These are phyloP conservation scores for Aspergillus hiratsukae DNA, from an alignment of 2,329 filamentous ascomycete species.

Conservation along the genomic window DNA sequence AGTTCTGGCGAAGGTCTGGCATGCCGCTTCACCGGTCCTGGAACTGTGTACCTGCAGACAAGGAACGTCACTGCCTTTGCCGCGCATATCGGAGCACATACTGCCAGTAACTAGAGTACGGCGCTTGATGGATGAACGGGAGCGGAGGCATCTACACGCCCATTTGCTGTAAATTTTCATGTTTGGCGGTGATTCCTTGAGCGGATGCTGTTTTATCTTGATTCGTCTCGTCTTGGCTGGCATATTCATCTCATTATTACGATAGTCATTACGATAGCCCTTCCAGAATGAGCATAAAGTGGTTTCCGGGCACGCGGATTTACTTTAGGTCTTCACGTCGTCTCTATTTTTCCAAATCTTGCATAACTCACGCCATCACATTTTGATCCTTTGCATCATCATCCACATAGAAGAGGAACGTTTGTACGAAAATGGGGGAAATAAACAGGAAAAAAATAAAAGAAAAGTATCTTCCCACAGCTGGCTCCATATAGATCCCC, in stretches of 20 bases:
- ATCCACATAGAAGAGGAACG: slow-evolving; percentile 14
- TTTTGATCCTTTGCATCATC: slow-evolving; percentile 3
- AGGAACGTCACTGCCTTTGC: slow-evolving; percentile 69
- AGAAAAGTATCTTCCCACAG: slow-evolving; percentile 13
- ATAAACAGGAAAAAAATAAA: slow-evolving; percentile 16
- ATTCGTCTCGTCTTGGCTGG: background rate
- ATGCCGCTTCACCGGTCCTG: slow-evolving; percentile 88
- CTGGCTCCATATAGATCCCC: slow-evolving; percentile 8
- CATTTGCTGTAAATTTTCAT: background rate
- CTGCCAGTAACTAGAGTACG: slow-evolving; percentile 21
- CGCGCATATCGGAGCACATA: slow-evolving; percentile 47
- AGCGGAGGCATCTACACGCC: slow-evolving; percentile 1
- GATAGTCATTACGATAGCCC: background rate
- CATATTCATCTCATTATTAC: background rate
- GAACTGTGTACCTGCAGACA: slow-evolving; percentile 89
- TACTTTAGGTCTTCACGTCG: slow-evolving; percentile 10
- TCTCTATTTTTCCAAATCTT: slow-evolving; percentile 6
- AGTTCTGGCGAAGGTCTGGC: slow-evolving; percentile 82
- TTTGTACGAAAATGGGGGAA: slow-evolving; percentile 15
- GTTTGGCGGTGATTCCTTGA: background rate
- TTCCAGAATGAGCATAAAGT: background rate
- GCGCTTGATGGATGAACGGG: background rate
- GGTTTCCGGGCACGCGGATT: background rate
- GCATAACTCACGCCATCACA: background rate
- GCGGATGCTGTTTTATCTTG: background rate